Evolutionary conservation across 2,329 filamentous ascomycete species (phyloP), one percentile per base, ranked within the genome.

Genomic region (Colletotrichum sp.): DNA sequence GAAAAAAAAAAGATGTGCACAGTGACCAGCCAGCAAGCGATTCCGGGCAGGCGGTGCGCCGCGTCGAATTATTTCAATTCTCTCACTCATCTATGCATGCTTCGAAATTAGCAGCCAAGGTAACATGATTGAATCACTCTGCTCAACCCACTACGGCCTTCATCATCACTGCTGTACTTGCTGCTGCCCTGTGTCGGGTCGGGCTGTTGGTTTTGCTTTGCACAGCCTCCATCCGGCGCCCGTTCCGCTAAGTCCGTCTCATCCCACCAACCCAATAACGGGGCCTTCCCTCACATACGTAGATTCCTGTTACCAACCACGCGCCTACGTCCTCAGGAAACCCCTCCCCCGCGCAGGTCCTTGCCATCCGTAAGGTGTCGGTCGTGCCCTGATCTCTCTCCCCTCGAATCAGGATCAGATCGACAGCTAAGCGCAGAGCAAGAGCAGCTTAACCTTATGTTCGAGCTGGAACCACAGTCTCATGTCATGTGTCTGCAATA

Each of bases 191-290:
- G n/a, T 68, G 21, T 59, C 21, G 15, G 65, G 15, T 39, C 8
- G 13, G 32, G n/a, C 44, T 21, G 66, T 59, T 36, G 55, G 60
- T 72, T 68, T 72, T 55, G 36, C 36, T 75, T 72, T 75, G 72
- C 72, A 75, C 72, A 72, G 72, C 72, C 72, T 66, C 72, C 66
- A 75, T 63, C 24, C 39, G 57, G 69, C 67, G 69, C 39, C 69
- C 69, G 72, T 64, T 63, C 55, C 63, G 36, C 63, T 30, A 21
- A 12, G 44, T 52, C 69, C 68, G 68, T 75, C 36, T 66, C 49
- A 71, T 65, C 68, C 72, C 67, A 71, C 71, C 67, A 71, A 59
- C 52, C 71, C 67, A 71, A 59, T 52, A n/a, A 66, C 63, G 57
- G 57, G 30, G 59, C 30, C 30, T 64, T 39, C 39, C 39, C 18